Evolutionary conservation across 164 flowering plant genomes (phyloP), one percentile per base, ranked within the genome.

Genomic region (Vitis rupestris): DNA sequence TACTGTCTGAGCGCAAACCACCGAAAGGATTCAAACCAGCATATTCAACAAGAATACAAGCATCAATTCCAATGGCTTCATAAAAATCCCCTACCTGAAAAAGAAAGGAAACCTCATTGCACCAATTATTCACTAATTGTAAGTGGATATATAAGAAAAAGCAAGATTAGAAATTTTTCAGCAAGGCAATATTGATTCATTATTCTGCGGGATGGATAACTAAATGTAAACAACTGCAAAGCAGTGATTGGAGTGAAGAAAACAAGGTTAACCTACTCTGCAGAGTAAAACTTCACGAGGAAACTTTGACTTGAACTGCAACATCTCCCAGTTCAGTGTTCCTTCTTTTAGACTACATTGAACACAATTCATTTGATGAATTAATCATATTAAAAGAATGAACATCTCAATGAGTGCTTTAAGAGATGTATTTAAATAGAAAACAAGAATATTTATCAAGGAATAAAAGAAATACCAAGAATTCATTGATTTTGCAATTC

Each of bases 21-120:
- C 99, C 97, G 82, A 91, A 88, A 64, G 99, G 99, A 82, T 95
- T 95, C 67, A 95, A 77, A 66, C 99, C 99, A 74, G 99, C 99
- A 87, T 89, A 87, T 74, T 95, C 99, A 70, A 95, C 99, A 72
- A 95, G 95, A 74, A 95, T 60, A 56, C 99, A 95, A 65, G 99
- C 99, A 87, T 95, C 99, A 63, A 93, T 81, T 29, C 99, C 99
- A 60, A 93, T 79, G 29, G 99, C 97, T 85, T 95, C 99, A 82
- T 95, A 95, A 75, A 95, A 95, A 3, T 95, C 99, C 13, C 99
- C 99, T 61, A 95, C 99, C 99, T 95, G 78, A 54, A 72, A 60
- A 27, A 23, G 55, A 50, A 76, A 49, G 61, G 6, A 29, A 64
- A 76, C 8, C 9, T 59, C 50, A 9, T 9, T 8, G 60, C 70